Percentiles rank a stretch among this genome's conserved stretches.
phyloP scores from a whole-genome alignment of 192 early-diverging fungal species.

The Mycoemilia scoparia region DNA sequence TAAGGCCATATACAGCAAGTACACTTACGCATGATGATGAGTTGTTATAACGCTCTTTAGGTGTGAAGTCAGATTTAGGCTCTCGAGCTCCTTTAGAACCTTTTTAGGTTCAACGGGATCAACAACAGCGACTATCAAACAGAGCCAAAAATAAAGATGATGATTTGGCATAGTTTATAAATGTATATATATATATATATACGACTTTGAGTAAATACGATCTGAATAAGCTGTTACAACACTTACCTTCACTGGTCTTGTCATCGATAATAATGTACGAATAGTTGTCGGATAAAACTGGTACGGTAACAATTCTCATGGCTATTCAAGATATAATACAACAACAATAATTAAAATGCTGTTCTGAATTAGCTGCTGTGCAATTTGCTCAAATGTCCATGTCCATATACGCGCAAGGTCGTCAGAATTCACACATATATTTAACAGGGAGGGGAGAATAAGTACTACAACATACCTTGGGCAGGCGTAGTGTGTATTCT shows the following conservation, averaged over 20 bases:
- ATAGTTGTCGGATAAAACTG: slow-evolving; percentile 69
- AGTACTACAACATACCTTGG: no score
- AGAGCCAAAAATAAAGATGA: no score
- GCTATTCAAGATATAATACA: slow-evolving; percentile 23
- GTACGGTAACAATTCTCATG: slow-evolving; percentile 28
- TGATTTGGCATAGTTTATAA: no score
- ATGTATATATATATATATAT: background rate
- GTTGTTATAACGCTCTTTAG: background rate
- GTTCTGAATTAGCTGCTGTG: slow-evolving; percentile 22
- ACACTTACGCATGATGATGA: background rate
- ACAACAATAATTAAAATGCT: slow-evolving; percentile 23
- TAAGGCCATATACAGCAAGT: background rate
- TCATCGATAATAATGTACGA: slow-evolving; percentile 66
- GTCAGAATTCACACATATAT: no score
- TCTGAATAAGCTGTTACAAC: background rate
- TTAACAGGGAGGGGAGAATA: no score
- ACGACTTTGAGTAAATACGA: background rate
- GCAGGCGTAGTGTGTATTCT: no score
- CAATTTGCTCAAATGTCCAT: no score
- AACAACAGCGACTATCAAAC: slow-evolving; percentile 60
- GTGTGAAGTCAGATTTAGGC: slow-evolving; percentile 33
- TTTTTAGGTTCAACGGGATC: slow-evolving; percentile 77
- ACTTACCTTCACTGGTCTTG: slow-evolving; percentile 34
- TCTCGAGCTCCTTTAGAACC: slow-evolving; percentile 34
- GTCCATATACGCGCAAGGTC: no score